phyloP scores from a whole-genome alignment of 2,329 filamentous ascomycete genomes.

The Ilyonectria destructans region DNA sequence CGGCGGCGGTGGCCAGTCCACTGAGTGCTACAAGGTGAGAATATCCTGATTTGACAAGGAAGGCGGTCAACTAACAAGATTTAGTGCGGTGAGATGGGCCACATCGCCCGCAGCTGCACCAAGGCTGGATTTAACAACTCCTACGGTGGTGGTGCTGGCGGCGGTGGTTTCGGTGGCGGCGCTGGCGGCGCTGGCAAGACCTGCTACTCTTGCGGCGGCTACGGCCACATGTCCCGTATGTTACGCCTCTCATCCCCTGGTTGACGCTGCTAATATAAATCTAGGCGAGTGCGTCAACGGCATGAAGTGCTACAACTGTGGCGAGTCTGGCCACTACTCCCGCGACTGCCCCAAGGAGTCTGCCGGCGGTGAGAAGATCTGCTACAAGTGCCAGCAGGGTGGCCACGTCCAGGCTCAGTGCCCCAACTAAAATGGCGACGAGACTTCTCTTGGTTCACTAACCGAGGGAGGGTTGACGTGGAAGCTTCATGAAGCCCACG shows the following conservation, averaged over 20 bases:
- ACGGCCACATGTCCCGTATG: constrained; percentile 93
- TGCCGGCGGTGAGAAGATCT: constrained; percentile 90
- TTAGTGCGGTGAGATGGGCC: constrained; percentile 92
- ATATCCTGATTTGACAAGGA: neutral
- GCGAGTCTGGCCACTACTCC: constrained; percentile 93
- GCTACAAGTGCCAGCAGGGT: constrained; percentile 92
- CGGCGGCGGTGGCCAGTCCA: constrained; percentile 63
- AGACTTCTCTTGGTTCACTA: constrained; percentile 43
- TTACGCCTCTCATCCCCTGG: constrained; percentile 39
- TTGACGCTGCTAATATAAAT: constrained; percentile 40
- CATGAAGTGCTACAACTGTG: constrained; percentile 99
- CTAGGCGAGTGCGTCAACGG: constrained; percentile 94
- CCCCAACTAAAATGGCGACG: constrained; percentile 74
- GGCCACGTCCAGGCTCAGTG: constrained; percentile 96
- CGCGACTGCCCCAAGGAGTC: constrained; percentile 97
- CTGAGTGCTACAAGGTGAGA: constrained; percentile 90
- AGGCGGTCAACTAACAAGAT: constrained; percentile 28
- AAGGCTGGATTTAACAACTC: constrained; percentile 70
- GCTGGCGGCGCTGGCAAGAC: constrained; percentile 78
- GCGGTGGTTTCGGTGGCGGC: constrained; percentile 62
- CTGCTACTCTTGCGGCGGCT: constrained; percentile 98
- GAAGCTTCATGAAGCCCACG: constrained; percentile 63
- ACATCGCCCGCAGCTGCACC: constrained; percentile 94
- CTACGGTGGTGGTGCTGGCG: constrained; percentile 64
- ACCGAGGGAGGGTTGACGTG: constrained; percentile 56